Conservation (phyloP, 2,329 filamentous ascomycete genomes). For the Plectosphaerella plurivora region DNA sequence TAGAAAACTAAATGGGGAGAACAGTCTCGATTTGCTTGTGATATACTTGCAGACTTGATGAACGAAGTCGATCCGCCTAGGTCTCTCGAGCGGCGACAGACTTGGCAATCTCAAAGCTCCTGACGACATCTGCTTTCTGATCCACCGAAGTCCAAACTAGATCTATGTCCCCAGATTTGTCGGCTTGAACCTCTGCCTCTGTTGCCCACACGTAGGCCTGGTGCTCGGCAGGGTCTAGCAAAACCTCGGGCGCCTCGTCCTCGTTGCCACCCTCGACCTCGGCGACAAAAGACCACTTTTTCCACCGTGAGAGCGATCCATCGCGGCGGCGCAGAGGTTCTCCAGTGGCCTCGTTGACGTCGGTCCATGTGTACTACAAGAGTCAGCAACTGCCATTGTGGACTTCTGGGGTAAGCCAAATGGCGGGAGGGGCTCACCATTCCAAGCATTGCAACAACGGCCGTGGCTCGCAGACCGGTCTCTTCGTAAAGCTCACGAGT, state of each 20-base stretch:
- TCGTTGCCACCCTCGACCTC: constrained; percentile 18
- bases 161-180: not conserved
- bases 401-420: no score
- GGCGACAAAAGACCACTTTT: constrained; percentile 28
- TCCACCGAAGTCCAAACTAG: constrained; percentile 12
- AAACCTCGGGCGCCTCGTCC: constrained; percentile 3
- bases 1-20: no score
- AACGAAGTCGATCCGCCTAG: not conserved
- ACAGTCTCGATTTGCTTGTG: no score
- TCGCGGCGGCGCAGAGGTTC: not conserved
- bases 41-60: not conserved
- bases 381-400: no score
- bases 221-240: constrained; percentile 34
- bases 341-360: not conserved
- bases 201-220: constrained; percentile 30
- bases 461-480: constrained; percentile 36
- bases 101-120: constrained; percentile 6
- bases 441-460: constrained; percentile 32
- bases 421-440: not conserved
- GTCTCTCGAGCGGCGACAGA: not conserved
- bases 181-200: constrained; percentile 28
- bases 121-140: constrained; percentile 10
- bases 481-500: constrained; percentile 47
- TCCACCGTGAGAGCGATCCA: constrained; percentile 16
- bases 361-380: constrained; percentile 8